Base-by-base conservation (phyloP, 495 filamentous ascomycete genomes). In the Neurospora sp. region DNA sequence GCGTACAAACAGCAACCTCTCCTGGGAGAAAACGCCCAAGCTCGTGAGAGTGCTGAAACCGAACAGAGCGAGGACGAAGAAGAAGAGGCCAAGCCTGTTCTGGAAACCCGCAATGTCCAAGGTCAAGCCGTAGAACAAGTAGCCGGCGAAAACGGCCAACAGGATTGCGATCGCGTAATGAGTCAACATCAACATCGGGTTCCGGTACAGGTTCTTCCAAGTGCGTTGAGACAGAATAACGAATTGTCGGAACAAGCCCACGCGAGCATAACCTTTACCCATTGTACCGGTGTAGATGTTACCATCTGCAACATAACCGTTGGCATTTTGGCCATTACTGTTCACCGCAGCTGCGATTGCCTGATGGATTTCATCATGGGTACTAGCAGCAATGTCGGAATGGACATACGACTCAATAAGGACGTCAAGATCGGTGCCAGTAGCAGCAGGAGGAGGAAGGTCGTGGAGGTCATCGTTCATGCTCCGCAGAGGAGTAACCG, bases 91-190 rank as follows among this genome's bases (percentile, higher is more conserved):
- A n/a, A 99, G 90, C 22, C 96, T 89, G 81, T 99, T 98, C 80
- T 99, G 96, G 87, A 99, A 99, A 65, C 96, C 96, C 72, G 92
- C 90, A 78, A 99, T 97, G 78, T 98, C 93, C 79, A 96, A 92
- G 27, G 93, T 97, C 74, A 99, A 83, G 8, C 96, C 96, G 74
- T 97, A 99, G 86, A 98, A 99, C 31, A 99, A 89, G 80, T 90
- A 98, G 20, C 96, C 96, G 40, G 94, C 94, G 69, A 99, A 90
- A 37, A 97, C 94, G 20, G 94, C 96, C 14, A 99, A 88, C 1
- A 98, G 83, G 74, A 99, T 98, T 27, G 96, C 93, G 75, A 98
- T 98, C n/a, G 94, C 95, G 80, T 99, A 99, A 83, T 99, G 96
- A 0, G 96, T 97, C 68, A 99, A 87, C 96, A 99, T 99, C 65